These are phyloP conservation scores for Spathaspora jeffriesii DNA, from an alignment of 1,139 yeast genomes.

Conservation along the genomic window DNA sequence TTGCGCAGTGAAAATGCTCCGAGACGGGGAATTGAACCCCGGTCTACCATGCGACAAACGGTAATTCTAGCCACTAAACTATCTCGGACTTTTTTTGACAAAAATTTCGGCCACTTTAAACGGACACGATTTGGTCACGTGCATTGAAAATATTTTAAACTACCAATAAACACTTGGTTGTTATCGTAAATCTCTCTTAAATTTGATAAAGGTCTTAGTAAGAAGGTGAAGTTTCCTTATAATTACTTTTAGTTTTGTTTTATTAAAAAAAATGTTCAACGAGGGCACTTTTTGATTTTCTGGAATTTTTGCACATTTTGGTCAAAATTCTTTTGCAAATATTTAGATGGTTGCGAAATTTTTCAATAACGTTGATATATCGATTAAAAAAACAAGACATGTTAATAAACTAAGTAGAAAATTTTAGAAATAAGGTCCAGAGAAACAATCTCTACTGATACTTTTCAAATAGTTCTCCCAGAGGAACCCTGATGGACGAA, in stretches of 20 bases:
- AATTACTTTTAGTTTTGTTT: background rate
- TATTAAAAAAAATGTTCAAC: background rate
- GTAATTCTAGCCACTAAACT: slow-evolving; percentile 13
- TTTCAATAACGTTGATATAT: background rate
- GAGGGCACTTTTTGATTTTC: background rate
- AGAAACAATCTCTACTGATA: too few relatives aligned
- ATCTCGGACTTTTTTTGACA: slow-evolving; percentile 6
- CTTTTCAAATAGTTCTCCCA: too few relatives aligned
- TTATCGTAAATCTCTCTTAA: background rate
- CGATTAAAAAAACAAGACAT: too few relatives aligned
- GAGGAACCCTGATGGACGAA: background rate
- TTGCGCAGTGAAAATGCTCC: slow-evolving; percentile 9
- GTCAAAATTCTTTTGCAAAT: background rate
- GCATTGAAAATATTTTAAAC: background rate
- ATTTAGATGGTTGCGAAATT: background rate
- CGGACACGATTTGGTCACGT: background rate
- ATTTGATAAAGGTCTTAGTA: background rate
- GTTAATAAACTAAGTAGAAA: too few relatives aligned
- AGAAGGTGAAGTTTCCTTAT: background rate
- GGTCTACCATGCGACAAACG: slow-evolving; percentile 14
- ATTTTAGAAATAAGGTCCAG: too few relatives aligned
- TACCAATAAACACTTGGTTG: background rate
- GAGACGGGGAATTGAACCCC: slow-evolving; percentile 14
- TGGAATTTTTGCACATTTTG: background rate
- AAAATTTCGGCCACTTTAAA: background rate